Conservation (phyloP, 2,329 filamentous ascomycete species). For the Xylariaceae sp. region DNA sequence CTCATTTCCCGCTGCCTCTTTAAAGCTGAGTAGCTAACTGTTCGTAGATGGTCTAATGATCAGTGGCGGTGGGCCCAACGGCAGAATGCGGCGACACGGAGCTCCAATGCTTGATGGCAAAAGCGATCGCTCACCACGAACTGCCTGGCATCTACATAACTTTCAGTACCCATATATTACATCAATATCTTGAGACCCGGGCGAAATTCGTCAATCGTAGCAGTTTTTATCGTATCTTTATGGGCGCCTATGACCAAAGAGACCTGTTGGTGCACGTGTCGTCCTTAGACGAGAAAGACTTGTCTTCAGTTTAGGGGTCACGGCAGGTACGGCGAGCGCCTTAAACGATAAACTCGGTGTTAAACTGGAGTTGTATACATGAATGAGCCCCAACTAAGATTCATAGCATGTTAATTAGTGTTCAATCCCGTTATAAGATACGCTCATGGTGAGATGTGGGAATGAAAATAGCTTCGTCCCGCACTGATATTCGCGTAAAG, state of each 20-base stretch:
- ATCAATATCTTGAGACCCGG: neutral
- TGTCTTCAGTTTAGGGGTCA: conserved; percentile 3
- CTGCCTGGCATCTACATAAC: neutral
- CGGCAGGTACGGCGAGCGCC: conserved; percentile 2
- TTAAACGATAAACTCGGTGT: conserved; percentile 11
- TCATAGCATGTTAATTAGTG: neutral
- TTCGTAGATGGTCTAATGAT: conserved; percentile 35
- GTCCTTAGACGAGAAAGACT: neutral
- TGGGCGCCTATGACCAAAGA: conserved; percentile 1
- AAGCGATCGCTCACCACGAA: neutral
- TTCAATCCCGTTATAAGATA: conserved; percentile 1
- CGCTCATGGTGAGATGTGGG: neutral
- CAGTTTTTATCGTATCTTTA: neutral
- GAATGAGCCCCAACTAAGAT: neutral
- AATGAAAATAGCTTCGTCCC: neutral
- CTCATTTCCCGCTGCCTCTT: neutral
- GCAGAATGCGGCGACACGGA: conserved; percentile 16
- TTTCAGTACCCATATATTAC: neutral
- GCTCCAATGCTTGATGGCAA: conserved; percentile 20
- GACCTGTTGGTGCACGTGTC: neutral
- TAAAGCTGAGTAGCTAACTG: conserved; percentile 16
- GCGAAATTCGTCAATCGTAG: neutral
- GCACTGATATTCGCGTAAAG: neutral
- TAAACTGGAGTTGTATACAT: conserved; percentile 15
- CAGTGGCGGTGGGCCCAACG: conserved; percentile 25